A percentile compares a stretch with the other conserved stretches of the same genome.
Conservation (phyloP, 2,329 filamentous ascomycete genomes). For the Botrytis deweyae region DNA sequence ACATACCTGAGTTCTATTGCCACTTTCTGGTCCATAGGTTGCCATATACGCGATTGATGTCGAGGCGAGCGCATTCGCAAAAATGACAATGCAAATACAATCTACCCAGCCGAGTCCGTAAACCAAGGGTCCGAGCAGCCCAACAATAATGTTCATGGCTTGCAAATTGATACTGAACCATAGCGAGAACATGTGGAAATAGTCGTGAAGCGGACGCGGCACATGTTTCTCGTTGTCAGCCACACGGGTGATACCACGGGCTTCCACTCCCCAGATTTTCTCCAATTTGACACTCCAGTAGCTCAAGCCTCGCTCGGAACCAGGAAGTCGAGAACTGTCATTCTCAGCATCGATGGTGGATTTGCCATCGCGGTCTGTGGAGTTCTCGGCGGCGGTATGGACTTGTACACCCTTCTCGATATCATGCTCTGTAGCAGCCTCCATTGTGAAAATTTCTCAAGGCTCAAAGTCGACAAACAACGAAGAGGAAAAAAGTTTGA, state of each 20-base stretch:
- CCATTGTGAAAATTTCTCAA: slow-evolving; percentile 15
- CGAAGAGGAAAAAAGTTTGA: not conserved
- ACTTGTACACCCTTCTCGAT: slow-evolving; percentile 22
- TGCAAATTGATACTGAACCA: slow-evolving; percentile 62
- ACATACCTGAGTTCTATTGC: slow-evolving; percentile 58
- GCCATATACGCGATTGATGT: slow-evolving; percentile 56
- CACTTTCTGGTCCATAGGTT: slow-evolving; percentile 59
- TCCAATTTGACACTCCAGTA: slow-evolving; percentile 21
- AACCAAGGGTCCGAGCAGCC: slow-evolving; percentile 58
- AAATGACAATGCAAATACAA: slow-evolving; percentile 53
- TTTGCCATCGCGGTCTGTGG: slow-evolving; percentile 14
- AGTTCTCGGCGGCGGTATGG: slow-evolving; percentile 9
- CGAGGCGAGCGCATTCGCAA: slow-evolving; percentile 54
- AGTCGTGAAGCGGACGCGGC: slow-evolving; percentile 41
- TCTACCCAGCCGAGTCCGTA: slow-evolving; percentile 58
- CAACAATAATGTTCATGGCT: slow-evolving; percentile 61
- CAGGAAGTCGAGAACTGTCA: not conserved
- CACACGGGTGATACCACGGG: slow-evolving; percentile 58
- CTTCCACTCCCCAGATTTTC: slow-evolving; percentile 42
- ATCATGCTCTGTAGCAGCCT: slow-evolving; percentile 19
- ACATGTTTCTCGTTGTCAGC: slow-evolving; percentile 53
- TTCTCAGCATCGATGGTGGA: not conserved
- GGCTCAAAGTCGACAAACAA: not conserved
- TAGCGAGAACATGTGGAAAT: slow-evolving; percentile 53
- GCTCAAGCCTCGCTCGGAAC: slow-evolving; percentile 11